A percentile compares a stretch with the other conserved stretches of the same genome.
Evolutionary conservation across 371 early-diverging fungal genomes (phyloP).

Genomic region (Zopfochytrium polystomum): DNA sequence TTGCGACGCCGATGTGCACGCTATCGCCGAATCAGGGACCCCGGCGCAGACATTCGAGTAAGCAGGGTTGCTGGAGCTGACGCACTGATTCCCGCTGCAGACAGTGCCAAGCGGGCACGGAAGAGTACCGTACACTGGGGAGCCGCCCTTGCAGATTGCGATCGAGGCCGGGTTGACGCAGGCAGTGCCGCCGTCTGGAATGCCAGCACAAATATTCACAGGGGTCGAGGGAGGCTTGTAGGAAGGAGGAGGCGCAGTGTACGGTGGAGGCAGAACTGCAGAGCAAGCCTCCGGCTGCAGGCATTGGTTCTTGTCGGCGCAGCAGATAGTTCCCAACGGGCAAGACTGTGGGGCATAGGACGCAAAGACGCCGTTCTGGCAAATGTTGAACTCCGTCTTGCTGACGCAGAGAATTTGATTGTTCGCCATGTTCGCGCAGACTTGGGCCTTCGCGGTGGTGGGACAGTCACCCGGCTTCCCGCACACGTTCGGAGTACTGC

Average conservation of each 20-base stretch:
- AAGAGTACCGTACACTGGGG: background rate
- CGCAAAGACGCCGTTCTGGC: background rate
- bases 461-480: background rate
- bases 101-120: conserved; percentile 7
- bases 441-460: background rate
- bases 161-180: conserved; percentile 24
- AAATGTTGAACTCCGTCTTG: conserved; percentile 3
- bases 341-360: conserved; percentile 5
- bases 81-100: conserved; percentile 3
- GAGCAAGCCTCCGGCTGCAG: conserved; percentile 3
- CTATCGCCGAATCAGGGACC: background rate
- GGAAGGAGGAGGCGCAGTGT: background rate
- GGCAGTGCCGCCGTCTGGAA: conserved; percentile 16
- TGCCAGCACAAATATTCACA: conserved; percentile 13
- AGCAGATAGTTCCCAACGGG: conserved; percentile 19
- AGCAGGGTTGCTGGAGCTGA: background rate
- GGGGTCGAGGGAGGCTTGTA: background rate
- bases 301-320: conserved; percentile 13
- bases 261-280: conserved; percentile 4
- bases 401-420: background rate
- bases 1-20: conserved; percentile 5
- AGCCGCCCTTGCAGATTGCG: conserved; percentile 10
- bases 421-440: background rate
- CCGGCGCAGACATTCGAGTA: conserved; percentile 7
- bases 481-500: background rate